phyloP scores from a whole-genome alignment of 192 early-diverging fungal species.

The Umbelopsis sp. region DNA sequence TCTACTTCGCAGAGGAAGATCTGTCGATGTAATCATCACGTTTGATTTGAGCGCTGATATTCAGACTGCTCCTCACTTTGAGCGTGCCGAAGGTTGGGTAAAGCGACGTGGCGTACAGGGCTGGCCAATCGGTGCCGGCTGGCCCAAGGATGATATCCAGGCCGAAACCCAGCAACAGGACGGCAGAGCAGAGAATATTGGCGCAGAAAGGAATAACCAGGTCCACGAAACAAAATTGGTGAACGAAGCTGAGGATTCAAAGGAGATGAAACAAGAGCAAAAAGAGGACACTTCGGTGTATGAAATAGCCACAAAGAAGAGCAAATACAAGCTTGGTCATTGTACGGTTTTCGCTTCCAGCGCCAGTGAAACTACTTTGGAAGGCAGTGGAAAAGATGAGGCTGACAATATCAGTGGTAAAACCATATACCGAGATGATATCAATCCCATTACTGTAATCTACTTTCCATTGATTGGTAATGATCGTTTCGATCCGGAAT shows the following conservation, averaged over 20 bases:
- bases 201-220: background rate
- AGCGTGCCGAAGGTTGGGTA: conserved; percentile 63
- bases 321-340: conserved; percentile 34
- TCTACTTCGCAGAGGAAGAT: conserved; percentile 61
- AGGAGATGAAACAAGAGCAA: conserved; percentile 21
- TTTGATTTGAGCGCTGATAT: conserved; percentile 78
- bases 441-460: conserved; percentile 48
- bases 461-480: conserved; percentile 73
- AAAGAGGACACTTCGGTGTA: background rate
- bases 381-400: conserved; percentile 22
- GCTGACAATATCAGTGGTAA: background rate
- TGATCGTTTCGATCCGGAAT: conserved; percentile 44
- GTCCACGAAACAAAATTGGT: background rate
- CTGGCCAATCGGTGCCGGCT: conserved; percentile 48
- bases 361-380: conserved; percentile 33
- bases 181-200: conserved; percentile 11
- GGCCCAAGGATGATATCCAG: conserved; percentile 29
- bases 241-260: conserved; percentile 21
- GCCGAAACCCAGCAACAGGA: background rate
- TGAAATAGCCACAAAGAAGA: background rate
- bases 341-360: conserved; percentile 53
- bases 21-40: conserved; percentile 72
- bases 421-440: conserved; percentile 14
- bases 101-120: conserved; percentile 56
- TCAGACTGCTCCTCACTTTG: conserved; percentile 68